phyloP scores from a whole-genome alignment of 805 yeast genomes.

The Metschnikowia proteae region DNA sequence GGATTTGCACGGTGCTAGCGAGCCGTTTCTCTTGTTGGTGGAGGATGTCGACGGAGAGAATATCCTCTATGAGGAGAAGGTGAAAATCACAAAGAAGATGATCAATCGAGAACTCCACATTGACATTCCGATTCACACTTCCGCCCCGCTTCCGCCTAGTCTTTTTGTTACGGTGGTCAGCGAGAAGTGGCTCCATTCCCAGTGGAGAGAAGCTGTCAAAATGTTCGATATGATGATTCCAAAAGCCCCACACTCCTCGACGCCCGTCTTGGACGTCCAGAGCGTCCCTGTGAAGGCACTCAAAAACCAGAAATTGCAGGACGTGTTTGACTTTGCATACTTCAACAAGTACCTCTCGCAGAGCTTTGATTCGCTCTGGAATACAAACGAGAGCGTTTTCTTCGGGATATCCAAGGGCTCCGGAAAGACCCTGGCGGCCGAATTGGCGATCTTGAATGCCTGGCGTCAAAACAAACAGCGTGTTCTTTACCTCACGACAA shows the following conservation, averaged over 20 bases:
- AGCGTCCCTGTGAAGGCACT: slow-evolving; percentile 48
- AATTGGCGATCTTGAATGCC: slow-evolving; percentile 65
- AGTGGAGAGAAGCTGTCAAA: slow-evolving; percentile 55
- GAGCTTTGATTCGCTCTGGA: slow-evolving; percentile 55
- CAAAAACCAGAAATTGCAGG: slow-evolving; percentile 44
- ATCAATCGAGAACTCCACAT: slow-evolving; percentile 53
- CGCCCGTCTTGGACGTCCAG: slow-evolving; percentile 52
- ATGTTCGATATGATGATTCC: slow-evolving; percentile 55
- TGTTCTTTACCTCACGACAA: slow-evolving; percentile 67
- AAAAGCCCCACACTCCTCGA: slow-evolving; percentile 58
- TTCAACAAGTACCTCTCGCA: slow-evolving; percentile 80
- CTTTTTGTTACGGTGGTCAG: slow-evolving; percentile 70
- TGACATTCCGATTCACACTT: slow-evolving; percentile 61
- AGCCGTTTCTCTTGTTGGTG: slow-evolving; percentile 64
- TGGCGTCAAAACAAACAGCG: slow-evolving; percentile 72
- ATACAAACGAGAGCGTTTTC: slow-evolving; percentile 55
- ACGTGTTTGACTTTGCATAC: slow-evolving; percentile 42
- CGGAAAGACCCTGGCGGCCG: slow-evolving; percentile 71
- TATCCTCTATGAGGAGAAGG: slow-evolving; percentile 55
- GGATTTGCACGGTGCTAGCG: slow-evolving; percentile 57
- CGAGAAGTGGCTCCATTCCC: slow-evolving; percentile 83
- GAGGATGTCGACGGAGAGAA: slow-evolving; percentile 84
- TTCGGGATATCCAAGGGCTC: slow-evolving; percentile 73
- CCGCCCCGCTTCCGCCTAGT: slow-evolving; percentile 48
- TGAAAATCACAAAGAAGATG: slow-evolving; percentile 49